A percentile compares a stretch with the other conserved stretches of the same genome.
Evolutionary conservation across 2,329 filamentous ascomycete species (phyloP).

Genomic region (Bipolaris gigantea): DNA sequence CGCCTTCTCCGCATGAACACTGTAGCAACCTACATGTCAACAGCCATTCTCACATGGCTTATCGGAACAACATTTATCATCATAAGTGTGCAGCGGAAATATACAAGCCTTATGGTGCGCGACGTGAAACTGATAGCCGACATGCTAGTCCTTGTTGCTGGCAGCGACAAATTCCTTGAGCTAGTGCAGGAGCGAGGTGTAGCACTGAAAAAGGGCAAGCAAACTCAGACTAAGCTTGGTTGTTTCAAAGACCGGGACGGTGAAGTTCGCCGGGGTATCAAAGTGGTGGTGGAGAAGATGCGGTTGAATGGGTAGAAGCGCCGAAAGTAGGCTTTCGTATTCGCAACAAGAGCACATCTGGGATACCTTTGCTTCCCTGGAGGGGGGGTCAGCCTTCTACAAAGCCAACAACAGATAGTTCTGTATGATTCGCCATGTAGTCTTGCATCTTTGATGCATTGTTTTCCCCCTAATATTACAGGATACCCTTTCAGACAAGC

Average conservation of each 20-base stretch:
- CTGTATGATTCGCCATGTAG: too few relatives aligned
- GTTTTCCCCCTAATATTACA: background rate
- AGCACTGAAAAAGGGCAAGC: constrained; percentile 11
- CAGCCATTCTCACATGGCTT: constrained; percentile 26
- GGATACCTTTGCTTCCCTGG: background rate
- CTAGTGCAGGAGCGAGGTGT: constrained; percentile 21
- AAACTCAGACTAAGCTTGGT: constrained; percentile 20
- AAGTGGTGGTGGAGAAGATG: constrained; percentile 24
- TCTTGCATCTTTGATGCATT: too few relatives aligned
- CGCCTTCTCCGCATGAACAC: constrained; percentile 25
- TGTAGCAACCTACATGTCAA: constrained; percentile 21
- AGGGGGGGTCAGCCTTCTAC: background rate
- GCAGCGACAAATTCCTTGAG: constrained; percentile 26
- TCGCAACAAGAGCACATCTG: background rate
- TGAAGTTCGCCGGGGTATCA: constrained; percentile 26
- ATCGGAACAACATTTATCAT: constrained; percentile 19
- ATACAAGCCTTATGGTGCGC: constrained; percentile 18
- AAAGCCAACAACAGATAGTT: too few relatives aligned
- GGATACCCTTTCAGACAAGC: background rate
- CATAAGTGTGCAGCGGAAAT: constrained; percentile 18
- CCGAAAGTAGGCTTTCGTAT: background rate
- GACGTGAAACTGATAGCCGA: constrained; percentile 31
- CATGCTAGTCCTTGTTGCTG: constrained; percentile 26
- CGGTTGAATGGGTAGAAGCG: background rate
- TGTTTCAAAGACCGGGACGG: constrained; percentile 28